A percentile compares a stretch with the other conserved stretches of the same genome.
Evolutionary conservation across 306 rosid genomes (phyloP).

Genomic region (Acacia crassicarpa): DNA sequence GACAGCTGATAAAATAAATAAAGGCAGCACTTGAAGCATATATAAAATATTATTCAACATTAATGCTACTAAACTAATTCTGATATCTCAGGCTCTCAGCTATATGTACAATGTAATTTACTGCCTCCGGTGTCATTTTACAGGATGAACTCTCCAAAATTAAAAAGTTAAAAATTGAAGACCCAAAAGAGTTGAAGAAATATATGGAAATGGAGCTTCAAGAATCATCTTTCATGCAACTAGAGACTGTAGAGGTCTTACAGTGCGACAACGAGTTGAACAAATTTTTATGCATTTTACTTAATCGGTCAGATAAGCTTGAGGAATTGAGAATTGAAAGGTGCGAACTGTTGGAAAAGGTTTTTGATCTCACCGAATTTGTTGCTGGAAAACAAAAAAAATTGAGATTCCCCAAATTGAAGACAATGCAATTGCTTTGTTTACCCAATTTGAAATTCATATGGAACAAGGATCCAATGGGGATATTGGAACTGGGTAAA

Average conservation of each 20-base stretch:
- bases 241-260: background rate
- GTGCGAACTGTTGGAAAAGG: background rate
- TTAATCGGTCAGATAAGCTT: too few relatives aligned
- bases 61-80: too few relatives aligned
- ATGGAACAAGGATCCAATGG: background rate
- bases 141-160: background rate
- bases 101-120: too few relatives aligned
- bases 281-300: too few relatives aligned
- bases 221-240: background rate
- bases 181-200: background rate
- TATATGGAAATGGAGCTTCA: background rate
- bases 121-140: background rate
- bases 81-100: too few relatives aligned
- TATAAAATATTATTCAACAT: too few relatives aligned
- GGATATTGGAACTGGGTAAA: background rate
- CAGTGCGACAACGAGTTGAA: background rate
- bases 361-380: background rate
- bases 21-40: too few relatives aligned
- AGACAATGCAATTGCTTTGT: background rate
- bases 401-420: background rate
- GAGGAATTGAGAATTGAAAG: background rate
- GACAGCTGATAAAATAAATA: too few relatives aligned
- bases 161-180: background rate
- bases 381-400: background rate
- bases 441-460: background rate